Conservation (phyloP, 78 protist genomes). For the Reticulomyxa filosa region DNA sequence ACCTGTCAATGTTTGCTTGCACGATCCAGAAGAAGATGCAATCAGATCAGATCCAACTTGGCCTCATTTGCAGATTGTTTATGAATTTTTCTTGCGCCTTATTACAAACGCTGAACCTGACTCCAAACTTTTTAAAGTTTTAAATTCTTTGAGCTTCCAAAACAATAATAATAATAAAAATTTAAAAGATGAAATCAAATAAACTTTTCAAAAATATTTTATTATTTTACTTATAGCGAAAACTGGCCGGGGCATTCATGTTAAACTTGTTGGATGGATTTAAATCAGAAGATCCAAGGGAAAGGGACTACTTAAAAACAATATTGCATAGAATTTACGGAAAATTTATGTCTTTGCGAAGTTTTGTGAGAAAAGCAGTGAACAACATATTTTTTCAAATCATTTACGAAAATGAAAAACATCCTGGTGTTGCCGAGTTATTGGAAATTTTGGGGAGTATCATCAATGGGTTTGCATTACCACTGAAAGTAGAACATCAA, state of each 20-base stretch:
- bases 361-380: conserved; percentile 33
- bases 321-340: conserved; percentile 79
- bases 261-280: conserved; percentile 53
- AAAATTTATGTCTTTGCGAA: not conserved
- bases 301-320: conserved; percentile 84
- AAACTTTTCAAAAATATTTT: no score
- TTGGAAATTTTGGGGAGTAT: conserved; percentile 54
- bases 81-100: conserved; percentile 67
- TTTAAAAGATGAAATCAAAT: no score
- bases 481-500: conserved; percentile 79
- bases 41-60: conserved; percentile 68
- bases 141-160: not conserved
- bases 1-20: conserved; percentile 7
- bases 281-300: conserved; percentile 84
- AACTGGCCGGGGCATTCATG: conserved; percentile 43
- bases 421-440: conserved; percentile 62
- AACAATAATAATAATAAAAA: not conserved
- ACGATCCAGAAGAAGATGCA: conserved; percentile 44
- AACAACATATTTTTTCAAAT: conserved; percentile 50
- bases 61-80: conserved; percentile 61
- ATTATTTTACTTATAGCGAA: no score
- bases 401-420: conserved; percentile 55
- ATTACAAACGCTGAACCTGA: conserved; percentile 52
- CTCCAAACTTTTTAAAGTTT: conserved; percentile 19
- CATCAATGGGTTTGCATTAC: conserved; percentile 85